Evolutionary conservation across 805 yeast species (phyloP), one percentile per base, ranked within the genome.

Genomic region (Debaryomyces maramus): DNA sequence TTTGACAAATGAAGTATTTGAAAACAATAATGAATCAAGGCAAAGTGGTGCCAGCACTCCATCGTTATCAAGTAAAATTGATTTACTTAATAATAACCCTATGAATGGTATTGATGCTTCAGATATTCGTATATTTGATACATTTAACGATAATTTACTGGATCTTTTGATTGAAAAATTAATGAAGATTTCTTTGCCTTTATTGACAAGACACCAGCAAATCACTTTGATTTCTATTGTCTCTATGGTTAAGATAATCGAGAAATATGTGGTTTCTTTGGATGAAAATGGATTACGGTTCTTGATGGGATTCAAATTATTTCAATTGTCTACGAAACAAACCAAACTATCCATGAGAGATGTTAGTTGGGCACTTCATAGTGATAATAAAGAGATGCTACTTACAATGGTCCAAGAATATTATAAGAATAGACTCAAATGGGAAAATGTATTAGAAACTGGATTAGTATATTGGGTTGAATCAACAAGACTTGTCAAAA

Each of bases 151-250:
- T 7, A 52, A 57, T 3, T 69, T 79, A 14, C 70, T 78, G 3
- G 70, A 65, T 1, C 57, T 75, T 2, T 63, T 90, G 16, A 63
- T 71, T 11, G 85, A 83, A 16, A 78, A 78, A 44, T 65, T 90
- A 38, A 78, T 80, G 30, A 80, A 76, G 43, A 68, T 77, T 4
- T 72, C 91, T 1, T 65, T 90, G 19, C 97, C 97, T 0, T 82
- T 83, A 45, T 58, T 90, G 20, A 88, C 96, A 0, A 80, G 96
- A 44, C 97, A 90, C 63, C 97, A 90, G 58, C 98, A 90, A 55
- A 80, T 83, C 20, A 88, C 97, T 0, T 70, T 90, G 19, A 71
- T 83, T 1, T 78, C 86, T 11, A 79, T 88, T 2, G 70, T 88
- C 5, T 81, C 78, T 34, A 82, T 89, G 2, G 65, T 86, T 18